Base-by-base conservation (phyloP, 805 yeast species). In the Clavispora asparagi region DNA sequence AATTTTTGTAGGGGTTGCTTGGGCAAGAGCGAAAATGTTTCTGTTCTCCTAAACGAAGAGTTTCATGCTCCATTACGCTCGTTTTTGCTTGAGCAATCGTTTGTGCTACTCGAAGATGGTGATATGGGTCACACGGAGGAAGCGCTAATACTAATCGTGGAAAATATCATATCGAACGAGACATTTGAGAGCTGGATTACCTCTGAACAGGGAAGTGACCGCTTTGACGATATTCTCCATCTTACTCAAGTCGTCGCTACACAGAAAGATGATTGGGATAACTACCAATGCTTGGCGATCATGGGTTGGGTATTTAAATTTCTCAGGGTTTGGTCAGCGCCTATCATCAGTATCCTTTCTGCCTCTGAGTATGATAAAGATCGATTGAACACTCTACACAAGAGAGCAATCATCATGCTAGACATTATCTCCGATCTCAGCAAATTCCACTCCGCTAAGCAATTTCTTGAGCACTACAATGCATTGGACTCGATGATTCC, bases 351-450 rank as follows among this genome's bases (percentile, higher is more conserved):
- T 2, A 29, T 61, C 1, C 52, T 69, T 4, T 16, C 29, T 4
- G 33, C 45, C 4, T 9, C 25, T 4, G 17, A 17, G 27, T 17
- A 29, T 6, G 14, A 48, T 46, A 11, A 48, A 47, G n/a, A 16
- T 39, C 39, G 36, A 42, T 29, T 44, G 40, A 49, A 44, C 10
- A 10, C 35, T 2, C 36, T 51, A 14, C 62, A 63, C 42, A 28
- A 49, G 7, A 50, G 45, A 9, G 23, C 58, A 9, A 51, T 66
- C 13, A 55, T 65, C 4, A 46, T 61, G 1, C 54, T 77, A 9
- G 81, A 78, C 50, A 64, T 73, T 26, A 51, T 78, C 6, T 57
- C 76, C 5, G 72, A 71, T 41, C 50, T 77, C 28, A 54, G 74
- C 14, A 69, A 70, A 39, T 76, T 60, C 49, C 63, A 76, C 30